Evolutionary conservation across 1,284 basidiomycete species (phyloP).

Genomic region (Blastosporella zonata): DNA sequence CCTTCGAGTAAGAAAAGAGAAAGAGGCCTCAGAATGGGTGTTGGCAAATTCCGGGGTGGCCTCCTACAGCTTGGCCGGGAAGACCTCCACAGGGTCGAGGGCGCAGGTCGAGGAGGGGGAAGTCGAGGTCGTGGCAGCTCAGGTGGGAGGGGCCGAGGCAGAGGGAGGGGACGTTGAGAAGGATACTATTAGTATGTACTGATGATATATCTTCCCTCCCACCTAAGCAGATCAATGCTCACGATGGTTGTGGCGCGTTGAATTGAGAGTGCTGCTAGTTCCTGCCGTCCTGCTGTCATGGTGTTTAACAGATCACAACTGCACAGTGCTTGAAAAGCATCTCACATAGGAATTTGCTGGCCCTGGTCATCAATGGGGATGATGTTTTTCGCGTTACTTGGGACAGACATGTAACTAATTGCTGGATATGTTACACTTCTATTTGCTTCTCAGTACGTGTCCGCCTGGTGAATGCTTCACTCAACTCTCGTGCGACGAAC

Average conservation of each 20-base stretch:
- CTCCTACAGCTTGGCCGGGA: conserved; percentile 58
- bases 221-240: not conserved
- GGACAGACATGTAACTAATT: conserved; percentile 18
- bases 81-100: conserved; percentile 43
- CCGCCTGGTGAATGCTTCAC: not conserved
- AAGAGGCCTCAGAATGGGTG: conserved; percentile 68
- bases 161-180: not conserved
- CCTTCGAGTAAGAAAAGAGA: conserved; percentile 45
- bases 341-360: conserved; percentile 40
- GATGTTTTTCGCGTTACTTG: conserved; percentile 27
- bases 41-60: conserved; percentile 72
- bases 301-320: not conserved
- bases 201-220: not conserved
- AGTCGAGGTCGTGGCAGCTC: conserved; percentile 20
- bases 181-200: not conserved
- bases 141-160: conserved; percentile 8
- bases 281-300: not conserved
- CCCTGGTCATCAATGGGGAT: conserved; percentile 40
- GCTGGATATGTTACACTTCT: conserved; percentile 8
- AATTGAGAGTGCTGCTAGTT: not conserved
- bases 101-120: conserved; percentile 18
- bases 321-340: not conserved
- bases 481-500: conserved; percentile 1
- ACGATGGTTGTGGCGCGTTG: not conserved
- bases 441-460: not conserved